Evolutionary conservation across 371 early-diverging fungal species (phyloP).

Genomic region (Smittium culicis): DNA sequence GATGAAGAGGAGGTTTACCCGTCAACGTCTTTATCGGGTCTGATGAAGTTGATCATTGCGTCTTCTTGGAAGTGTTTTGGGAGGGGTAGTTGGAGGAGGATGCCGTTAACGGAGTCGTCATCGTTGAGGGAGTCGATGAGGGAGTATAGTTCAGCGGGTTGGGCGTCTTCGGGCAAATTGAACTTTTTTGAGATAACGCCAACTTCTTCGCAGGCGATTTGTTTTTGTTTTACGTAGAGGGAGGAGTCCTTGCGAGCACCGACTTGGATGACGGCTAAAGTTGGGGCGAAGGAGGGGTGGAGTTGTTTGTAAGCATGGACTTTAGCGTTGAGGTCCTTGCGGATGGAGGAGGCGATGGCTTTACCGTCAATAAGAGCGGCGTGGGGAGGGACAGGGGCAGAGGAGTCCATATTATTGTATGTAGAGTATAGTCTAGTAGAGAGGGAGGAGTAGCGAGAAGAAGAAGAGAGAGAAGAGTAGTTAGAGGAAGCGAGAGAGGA

Average conservation of each 20-base stretch:
- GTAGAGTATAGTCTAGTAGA: no score
- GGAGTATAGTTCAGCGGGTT: conserved; percentile 9
- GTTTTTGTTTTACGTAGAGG: conserved; percentile 82
- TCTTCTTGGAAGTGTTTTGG: conserved; percentile 64
- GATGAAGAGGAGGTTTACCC: no score
- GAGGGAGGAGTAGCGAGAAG: no score
- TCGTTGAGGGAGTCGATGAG: conserved; percentile 43
- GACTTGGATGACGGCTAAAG: conserved; percentile 77
- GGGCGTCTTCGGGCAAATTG: neutral
- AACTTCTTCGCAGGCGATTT: conserved; percentile 63
- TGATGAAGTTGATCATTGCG: conserved; percentile 66
- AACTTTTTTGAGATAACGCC: conserved; percentile 4
- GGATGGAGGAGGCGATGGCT: conserved; percentile 49
- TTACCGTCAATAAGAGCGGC: conserved; percentile 56
- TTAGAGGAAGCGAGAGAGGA: no score
- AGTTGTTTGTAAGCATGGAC: conserved; percentile 42
- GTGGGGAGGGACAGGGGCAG: no score
- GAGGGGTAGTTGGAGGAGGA: conserved; percentile 92
- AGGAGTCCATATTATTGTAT: no score
- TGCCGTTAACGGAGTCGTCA: conserved; percentile 67
- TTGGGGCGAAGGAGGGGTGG: conserved; percentile 56
- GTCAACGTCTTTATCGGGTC: conserved; percentile 84
- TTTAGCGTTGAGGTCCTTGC: conserved; percentile 40
- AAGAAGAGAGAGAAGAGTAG: no score
- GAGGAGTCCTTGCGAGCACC: conserved; percentile 83